phyloP scores from a whole-genome alignment of 139 green algal genomes.

The Tetratostichococcus sp. region DNA sequence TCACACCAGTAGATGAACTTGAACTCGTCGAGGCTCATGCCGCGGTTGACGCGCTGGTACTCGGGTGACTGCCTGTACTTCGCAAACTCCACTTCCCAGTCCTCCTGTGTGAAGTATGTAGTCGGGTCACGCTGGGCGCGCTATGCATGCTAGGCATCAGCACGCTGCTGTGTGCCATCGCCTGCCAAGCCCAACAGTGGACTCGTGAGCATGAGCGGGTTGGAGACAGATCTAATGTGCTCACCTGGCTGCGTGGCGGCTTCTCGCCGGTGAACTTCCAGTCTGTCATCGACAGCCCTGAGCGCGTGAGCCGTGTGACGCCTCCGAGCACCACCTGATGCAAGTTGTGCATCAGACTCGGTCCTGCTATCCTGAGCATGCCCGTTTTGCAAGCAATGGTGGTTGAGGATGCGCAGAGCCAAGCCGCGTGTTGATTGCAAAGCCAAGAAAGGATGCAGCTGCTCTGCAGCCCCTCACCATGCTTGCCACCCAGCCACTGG shows the following conservation, averaged over 20 bases:
- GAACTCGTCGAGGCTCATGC: constrained; percentile 95
- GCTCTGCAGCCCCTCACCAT: constrained; percentile 35
- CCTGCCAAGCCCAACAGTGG: too few relatives aligned
- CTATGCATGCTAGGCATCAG: too few relatives aligned
- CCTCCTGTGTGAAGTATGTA: constrained; percentile 40
- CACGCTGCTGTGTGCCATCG: too few relatives aligned
- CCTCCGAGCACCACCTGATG: constrained; percentile 88
- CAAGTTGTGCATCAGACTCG: too few relatives aligned
- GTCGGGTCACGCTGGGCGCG: too few relatives aligned
- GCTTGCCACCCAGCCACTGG: constrained; percentile 80
- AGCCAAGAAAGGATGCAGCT: too few relatives aligned
- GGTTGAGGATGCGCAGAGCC: too few relatives aligned
- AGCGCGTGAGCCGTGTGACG: constrained; percentile 91
- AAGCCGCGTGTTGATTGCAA: too few relatives aligned
- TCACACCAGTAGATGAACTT: constrained; percentile 98
- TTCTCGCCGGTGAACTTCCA: constrained; percentile 94
- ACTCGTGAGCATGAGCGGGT: too few relatives aligned
- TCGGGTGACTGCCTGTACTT: constrained; percentile 90
- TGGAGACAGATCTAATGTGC: neutral
- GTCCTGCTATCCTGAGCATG: too few relatives aligned
- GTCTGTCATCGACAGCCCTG: constrained; percentile 97
- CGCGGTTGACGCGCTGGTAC: constrained; percentile 77
- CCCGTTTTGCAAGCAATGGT: too few relatives aligned
- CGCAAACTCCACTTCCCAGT: constrained; percentile 88
- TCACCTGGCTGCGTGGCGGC: constrained; percentile 32